Evolutionary conservation across 805 yeast genomes (phyloP), one percentile per base, ranked within the genome.

Genomic region (Saturnispora serradocipensis): DNA sequence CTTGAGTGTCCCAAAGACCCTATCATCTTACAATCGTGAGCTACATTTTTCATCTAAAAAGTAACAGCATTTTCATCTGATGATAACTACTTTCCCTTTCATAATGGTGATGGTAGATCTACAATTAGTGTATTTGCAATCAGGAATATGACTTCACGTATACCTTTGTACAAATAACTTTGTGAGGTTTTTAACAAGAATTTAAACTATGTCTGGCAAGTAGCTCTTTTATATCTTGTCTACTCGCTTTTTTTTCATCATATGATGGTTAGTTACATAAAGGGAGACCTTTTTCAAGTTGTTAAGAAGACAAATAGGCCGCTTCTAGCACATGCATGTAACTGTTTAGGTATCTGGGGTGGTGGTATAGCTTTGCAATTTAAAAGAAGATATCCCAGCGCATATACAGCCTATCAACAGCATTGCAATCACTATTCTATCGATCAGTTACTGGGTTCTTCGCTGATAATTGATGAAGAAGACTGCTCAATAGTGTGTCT

Each of bases 341-440:
- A 88, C 62, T 81, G 88, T 38, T 70, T 72, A 25, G 96, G 95
- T 0, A 60, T 72, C 1, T 88, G 96, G 96, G 93, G 93, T 4
- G 91, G 87, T 3, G 96, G 96, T 0, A 77, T 88, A 2, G 95
- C 95, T 0, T 71, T 71, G 3, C 76, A 67, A 25, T 78, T 88
- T 59, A 76, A 73, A 24, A 50, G 58, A 16, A 64, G 69, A 45
- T 87, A 74, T 63, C 89, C 88, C 2, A 60, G 69, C 2, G 77
- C 91, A 4, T 84, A 77, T 58, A 56, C 62, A 44, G 56, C 59
- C 4, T 86, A 88, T 59, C 56, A 62, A 15, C 58, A 65, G 1
- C 70, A 73, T 57, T 81, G 86, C 61, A 45, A 52, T 5, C 45
- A 59, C 8, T 54, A 48, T 11, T 46, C 58, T 3, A 65, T 68